Base-by-base conservation (phyloP, 257 asterid species). In the Solanum neorickii region DNA sequence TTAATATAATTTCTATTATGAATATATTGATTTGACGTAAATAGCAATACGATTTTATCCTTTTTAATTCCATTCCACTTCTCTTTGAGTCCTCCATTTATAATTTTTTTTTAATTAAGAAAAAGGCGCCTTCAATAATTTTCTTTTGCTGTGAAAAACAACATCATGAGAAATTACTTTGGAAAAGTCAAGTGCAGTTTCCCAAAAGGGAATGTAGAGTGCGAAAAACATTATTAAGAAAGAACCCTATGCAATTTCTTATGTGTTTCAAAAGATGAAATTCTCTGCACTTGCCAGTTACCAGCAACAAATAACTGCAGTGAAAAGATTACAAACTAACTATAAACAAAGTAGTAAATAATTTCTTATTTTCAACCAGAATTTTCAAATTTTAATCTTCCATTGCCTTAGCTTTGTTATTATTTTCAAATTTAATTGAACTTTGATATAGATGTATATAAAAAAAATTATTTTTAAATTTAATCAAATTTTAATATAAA, bases 331-430 rank as follows among this genome's bases (percentile, higher is more conserved):
- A 20, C 25, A 8, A 11, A 2, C 21, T 1, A 59, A 9, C 23
- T 21, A 9, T 60, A 1, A 1, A 20, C 1, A 0, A 2, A 6
- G 3, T 59, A 3, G 1, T 59, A 59, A 59, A 20, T 59, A 62
- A n/a, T 11, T n/a, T 62, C 5, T 62, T 3, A 12, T n/a, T 11
- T 0, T 62, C n/a, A n/a, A 62, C 5, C 5, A 59, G 1, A 59
- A 56, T 0, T 18, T 56, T 56, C 0, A 0, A 52, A 0, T 56
- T 18, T 0, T 0, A 56, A 56, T 56, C 23, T 56, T 56, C 2
- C 20, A 0, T 18, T 7, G 1, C 0, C n/a, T 56, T 56, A 6
- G 5, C n/a, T 18, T 18, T 18, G 6, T 7, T 1, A 3, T 56
- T 3, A 18, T 14, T 14, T 52, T 52, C 3, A 2, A 41, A 8